phyloP scores from a whole-genome alignment of 805 yeast species.

The Yamadazyma akitaensis region DNA sequence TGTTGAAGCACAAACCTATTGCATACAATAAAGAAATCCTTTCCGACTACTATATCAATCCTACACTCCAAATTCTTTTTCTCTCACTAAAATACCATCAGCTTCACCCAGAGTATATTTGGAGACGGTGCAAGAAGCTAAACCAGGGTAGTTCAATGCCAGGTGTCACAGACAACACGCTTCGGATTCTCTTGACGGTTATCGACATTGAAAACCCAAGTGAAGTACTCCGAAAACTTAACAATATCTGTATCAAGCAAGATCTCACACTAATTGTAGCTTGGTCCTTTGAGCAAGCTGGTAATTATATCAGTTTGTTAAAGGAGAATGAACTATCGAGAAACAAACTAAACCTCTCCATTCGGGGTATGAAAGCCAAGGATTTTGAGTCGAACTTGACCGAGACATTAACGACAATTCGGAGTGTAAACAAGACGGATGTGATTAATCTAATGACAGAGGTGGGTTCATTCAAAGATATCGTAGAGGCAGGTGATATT shows the following conservation, averaged over 20 bases:
- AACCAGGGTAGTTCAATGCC: slow-evolving; percentile 32
- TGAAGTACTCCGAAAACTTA: slow-evolving; percentile 45
- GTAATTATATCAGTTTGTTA: slow-evolving; percentile 38
- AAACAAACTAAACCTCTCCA: slow-evolving; percentile 22
- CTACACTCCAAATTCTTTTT: slow-evolving; percentile 55
- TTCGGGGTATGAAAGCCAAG: slow-evolving; percentile 42
- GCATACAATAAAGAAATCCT: slow-evolving; percentile 53
- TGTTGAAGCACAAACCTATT: slow-evolving; percentile 50
- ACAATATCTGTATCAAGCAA: slow-evolving; percentile 47
- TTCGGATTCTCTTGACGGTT: slow-evolving; percentile 56
- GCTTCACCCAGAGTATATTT: slow-evolving; percentile 70
- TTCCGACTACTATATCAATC: slow-evolving; percentile 61
- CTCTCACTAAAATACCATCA: slow-evolving; percentile 71
- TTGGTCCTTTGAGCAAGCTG: slow-evolving; percentile 52
- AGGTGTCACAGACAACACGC: slow-evolving; percentile 32
- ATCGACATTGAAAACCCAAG: slow-evolving; percentile 63
- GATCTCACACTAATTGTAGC: slow-evolving; percentile 48
- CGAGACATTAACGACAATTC: slow-evolving; percentile 44
- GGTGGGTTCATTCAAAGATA: slow-evolving; percentile 40
- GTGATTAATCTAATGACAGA: slow-evolving; percentile 49
- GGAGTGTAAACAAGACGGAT: slow-evolving; percentile 52
- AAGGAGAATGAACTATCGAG: slow-evolving; percentile 38
- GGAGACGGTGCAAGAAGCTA: slow-evolving; percentile 48
- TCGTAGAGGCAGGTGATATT: slow-evolving; percentile 29
- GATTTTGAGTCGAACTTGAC: slow-evolving; percentile 45